These are phyloP conservation scores for Panicum hallii DNA, from an alignment of 202 grass and related monocot species.

Conservation along the genomic window DNA sequence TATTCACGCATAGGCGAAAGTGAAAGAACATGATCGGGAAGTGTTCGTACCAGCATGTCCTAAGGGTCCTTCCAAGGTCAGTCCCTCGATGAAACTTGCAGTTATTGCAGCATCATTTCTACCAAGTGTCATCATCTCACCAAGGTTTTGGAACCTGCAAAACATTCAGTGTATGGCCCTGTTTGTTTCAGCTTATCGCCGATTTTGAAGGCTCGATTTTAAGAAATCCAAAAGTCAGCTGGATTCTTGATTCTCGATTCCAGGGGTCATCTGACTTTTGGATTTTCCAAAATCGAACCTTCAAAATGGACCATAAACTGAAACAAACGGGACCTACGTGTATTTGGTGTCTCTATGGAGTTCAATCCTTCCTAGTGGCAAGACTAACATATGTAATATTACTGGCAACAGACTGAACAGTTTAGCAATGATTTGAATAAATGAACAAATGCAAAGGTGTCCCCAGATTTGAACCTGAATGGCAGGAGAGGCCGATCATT, in stretches of 20 bases:
- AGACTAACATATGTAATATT: not conserved
- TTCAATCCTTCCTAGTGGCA: conserved; percentile 3
- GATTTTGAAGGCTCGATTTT: too few species aligned
- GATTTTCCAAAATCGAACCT: too few species aligned
- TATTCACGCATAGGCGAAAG: not conserved
- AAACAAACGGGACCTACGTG: not conserved
- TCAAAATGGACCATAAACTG: too few species aligned
- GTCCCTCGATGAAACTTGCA: conserved; percentile 85
- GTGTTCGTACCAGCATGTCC: conserved; percentile 80
- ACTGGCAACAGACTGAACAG: not conserved
- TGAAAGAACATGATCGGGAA: not conserved
- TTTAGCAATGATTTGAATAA: conserved; percentile 3
- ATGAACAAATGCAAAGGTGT: not conserved
- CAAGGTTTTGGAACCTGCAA: conserved; percentile 89
- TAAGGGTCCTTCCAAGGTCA: conserved; percentile 87
- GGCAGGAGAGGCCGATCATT: conserved; percentile 86
- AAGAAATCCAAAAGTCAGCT: too few species aligned
- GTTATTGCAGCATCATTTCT: conserved; percentile 81
- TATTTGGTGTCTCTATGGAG: conserved; percentile 6
- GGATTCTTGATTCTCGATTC: too few species aligned
- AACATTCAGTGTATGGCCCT: not conserved
- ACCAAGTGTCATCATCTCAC: conserved; percentile 98
- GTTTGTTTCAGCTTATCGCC: too few species aligned
- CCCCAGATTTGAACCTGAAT: conserved; percentile 64
- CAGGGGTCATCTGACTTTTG: too few species aligned